Evolutionary conservation across 1,284 basidiomycete species (phyloP), one percentile per base, ranked within the genome.

Genomic region (Prillingera fragicola): DNA sequence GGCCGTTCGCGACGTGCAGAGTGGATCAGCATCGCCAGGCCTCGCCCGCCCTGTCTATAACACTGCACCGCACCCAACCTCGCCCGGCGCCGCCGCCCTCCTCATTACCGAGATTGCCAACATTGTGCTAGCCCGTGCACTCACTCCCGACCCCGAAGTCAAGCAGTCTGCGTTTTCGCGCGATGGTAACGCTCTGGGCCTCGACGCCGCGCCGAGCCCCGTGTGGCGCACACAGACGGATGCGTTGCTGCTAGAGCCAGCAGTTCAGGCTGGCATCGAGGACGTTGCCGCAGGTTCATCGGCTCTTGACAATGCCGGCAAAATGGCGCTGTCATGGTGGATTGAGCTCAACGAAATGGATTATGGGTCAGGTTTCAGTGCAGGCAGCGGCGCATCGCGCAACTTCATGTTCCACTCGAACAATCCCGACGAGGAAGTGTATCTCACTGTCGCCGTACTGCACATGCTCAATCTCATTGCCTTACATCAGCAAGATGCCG

Each of bases 391-490:
- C 38, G 41, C 10, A 31, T 28, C 13, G 27, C 41, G 17, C 28
- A 56, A n/a, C 43, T 55, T 59, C 41, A 53, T 46, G 12, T 31
- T 63, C 14, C 59, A 60, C 22, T 54, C 45, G n/a, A 47, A 48
- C 13, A 51, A 56, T 13, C 47, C 50, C n/a, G 63, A 66, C 22
- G 63, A 66, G 26, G 67, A 71, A 41, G 53, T 64, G 19, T 64
- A 65, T 33, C 39, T 65, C 5, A 62, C 54, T 24, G 62, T 65
- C 5, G 60, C 67, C 3, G 57, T 66, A 9, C 45, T 70, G 46
- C 91, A 92, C 84, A 73, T 95, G 15, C 82, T 86, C 7, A 84
- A 87, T 4, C 77, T 95, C 23, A 87, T 88, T 59, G 86, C 81
- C 29, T 78, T 90, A 32, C 84, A 85, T 23, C 74, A 82, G 33